Evolutionary conservation across 345 rosid species (phyloP).

Genomic region (Mercurialis annua): DNA sequence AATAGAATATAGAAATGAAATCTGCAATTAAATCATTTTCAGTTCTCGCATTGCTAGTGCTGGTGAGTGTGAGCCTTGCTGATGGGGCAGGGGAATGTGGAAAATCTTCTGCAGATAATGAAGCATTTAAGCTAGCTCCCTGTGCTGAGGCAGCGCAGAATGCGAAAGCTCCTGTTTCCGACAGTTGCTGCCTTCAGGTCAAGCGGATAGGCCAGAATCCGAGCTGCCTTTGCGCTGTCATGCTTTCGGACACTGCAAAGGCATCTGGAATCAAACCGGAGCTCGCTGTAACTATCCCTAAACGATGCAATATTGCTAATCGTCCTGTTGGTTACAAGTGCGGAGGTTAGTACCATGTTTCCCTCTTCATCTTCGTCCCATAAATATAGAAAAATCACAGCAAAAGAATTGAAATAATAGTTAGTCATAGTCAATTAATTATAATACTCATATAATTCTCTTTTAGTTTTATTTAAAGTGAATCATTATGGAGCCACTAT

Average conservation of each 20-base stretch:
- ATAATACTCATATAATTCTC: no score
- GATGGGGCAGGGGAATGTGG: constrained; percentile 44
- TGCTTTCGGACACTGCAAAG: constrained; percentile 42
- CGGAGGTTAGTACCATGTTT: constrained; percentile 34
- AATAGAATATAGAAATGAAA: constrained; percentile 17
- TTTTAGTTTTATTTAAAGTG: no score
- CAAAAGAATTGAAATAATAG: no score
- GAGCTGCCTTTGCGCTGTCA: constrained; percentile 37
- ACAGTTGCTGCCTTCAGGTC: constrained; percentile 40
- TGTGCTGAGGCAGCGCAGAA: constrained; percentile 38
- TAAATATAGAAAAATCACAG: no score
- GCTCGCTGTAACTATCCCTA: constrained; percentile 40
- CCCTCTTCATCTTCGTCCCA: neutral
- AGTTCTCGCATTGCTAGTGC: constrained; percentile 27
- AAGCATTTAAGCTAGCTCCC: constrained; percentile 37
- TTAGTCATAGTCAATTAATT: no score
- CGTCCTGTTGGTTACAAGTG: constrained; percentile 51
- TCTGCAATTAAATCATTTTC: constrained; percentile 20
- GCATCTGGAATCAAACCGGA: constrained; percentile 30
- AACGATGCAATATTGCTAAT: constrained; percentile 40
- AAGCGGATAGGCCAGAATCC: constrained; percentile 34
- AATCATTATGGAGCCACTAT: no score
- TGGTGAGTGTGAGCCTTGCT: constrained; percentile 5
- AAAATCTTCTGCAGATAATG: constrained; percentile 34
- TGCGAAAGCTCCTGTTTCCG: constrained; percentile 26